phyloP scores from a whole-genome alignment of 83 land plant species.

The Picea abies region DNA sequence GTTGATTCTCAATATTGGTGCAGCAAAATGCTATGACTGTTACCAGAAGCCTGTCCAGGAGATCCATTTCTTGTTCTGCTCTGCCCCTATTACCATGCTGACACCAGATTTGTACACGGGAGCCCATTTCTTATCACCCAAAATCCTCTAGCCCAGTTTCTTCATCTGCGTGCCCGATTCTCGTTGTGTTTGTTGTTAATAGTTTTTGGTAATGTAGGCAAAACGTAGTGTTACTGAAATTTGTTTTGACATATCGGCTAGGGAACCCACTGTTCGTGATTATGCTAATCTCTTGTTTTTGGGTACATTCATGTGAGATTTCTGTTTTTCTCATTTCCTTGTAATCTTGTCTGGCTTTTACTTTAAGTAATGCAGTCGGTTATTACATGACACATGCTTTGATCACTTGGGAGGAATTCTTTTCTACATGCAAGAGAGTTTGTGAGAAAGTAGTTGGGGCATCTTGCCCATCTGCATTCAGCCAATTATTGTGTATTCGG shows the following conservation, averaged over 20 bases:
- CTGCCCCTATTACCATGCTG: too few species aligned
- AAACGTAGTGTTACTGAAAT: not conserved
- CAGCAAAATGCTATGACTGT: too few species aligned
- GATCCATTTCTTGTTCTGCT: too few species aligned
- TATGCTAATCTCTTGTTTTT: not conserved
- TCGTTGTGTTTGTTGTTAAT: too few species aligned
- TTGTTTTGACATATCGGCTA: not conserved
- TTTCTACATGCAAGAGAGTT: not conserved
- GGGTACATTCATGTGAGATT: not conserved
- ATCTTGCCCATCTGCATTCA: not conserved
- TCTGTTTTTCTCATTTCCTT: not conserved
- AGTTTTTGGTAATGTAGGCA: too few species aligned
- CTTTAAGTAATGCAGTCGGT: slow-evolving; percentile 9
- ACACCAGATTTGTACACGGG: too few species aligned
- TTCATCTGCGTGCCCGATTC: too few species aligned
- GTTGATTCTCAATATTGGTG: too few species aligned
- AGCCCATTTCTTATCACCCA: too few species aligned
- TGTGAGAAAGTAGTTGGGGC: not conserved
- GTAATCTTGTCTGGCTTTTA: not conserved
- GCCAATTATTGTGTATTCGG: not conserved
- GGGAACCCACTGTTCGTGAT: not conserved
- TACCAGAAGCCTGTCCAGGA: too few species aligned
- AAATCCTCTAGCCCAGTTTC: too few species aligned
- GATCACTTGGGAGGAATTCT: not conserved
- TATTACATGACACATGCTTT: slow-evolving; percentile 16